Percentiles rank a stretch among this genome's conserved stretches.
Evolutionary conservation across 805 yeast species (phyloP).

Genomic region (Komagataella mondaviorum): DNA sequence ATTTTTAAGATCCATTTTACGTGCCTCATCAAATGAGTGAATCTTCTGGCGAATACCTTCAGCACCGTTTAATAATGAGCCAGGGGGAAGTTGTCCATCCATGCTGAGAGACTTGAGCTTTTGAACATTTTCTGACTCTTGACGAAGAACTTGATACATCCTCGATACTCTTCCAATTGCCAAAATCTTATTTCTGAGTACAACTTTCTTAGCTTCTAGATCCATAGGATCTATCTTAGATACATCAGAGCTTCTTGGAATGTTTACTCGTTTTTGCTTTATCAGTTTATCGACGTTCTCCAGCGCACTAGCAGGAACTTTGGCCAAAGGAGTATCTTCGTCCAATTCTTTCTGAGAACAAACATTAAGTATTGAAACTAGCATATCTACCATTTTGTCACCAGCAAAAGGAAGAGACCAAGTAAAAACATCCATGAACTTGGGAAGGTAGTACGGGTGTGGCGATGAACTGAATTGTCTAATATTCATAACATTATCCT

Average conservation of each 20-base stretch:
- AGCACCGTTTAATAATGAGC: slow-evolving; percentile 62
- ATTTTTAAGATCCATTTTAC: slow-evolving; percentile 63
- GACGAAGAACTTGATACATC: slow-evolving; percentile 82
- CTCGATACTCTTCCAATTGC: slow-evolving; percentile 95
- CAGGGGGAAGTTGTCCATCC: slow-evolving; percentile 65
- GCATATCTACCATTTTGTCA: slow-evolving; percentile 88
- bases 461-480: slow-evolving; percentile 88
- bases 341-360: slow-evolving; percentile 93
- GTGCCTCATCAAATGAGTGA: slow-evolving; percentile 70
- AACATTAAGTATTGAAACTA: slow-evolving; percentile 77
- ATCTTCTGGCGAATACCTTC: slow-evolving; percentile 68
- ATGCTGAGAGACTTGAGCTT: slow-evolving; percentile 65
- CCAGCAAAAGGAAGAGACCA: slow-evolving; percentile 98
- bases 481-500: slow-evolving; percentile 84
- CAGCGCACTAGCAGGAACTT: slow-evolving; percentile 6
- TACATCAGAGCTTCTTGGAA: background rate
- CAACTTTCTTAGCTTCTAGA: slow-evolving; percentile 19
- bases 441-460: slow-evolving; percentile 95
- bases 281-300: background rate
- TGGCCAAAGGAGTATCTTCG: slow-evolving; percentile 47
- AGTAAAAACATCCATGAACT: slow-evolving; percentile 92
- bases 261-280: background rate
- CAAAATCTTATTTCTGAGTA: slow-evolving; percentile 73
- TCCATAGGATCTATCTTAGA: slow-evolving; percentile 2
- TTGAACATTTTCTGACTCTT: slow-evolving; percentile 80